Evolutionary conservation across 2,329 filamentous ascomycete species (phyloP).

Genomic region (Arthroderma uncinatum): DNA sequence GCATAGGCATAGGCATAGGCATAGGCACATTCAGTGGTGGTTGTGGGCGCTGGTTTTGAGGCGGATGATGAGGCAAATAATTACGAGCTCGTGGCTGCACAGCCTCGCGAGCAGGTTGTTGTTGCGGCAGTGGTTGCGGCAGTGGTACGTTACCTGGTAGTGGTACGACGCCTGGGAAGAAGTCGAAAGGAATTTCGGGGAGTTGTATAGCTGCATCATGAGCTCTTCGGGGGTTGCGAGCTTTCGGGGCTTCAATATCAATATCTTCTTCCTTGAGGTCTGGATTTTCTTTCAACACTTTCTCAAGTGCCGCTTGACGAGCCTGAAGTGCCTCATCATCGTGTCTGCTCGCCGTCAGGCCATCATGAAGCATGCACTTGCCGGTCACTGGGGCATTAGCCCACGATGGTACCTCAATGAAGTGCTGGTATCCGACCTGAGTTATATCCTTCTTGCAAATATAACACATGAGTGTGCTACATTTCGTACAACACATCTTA

Average conservation of each 20-base stretch:
- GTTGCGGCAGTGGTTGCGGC: no score
- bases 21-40: no score
- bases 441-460: conserved; percentile 53
- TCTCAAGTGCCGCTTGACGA: conserved; percentile 46
- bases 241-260: conserved; percentile 41
- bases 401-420: conserved; percentile 32
- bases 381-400: conserved; percentile 23
- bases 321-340: conserved; percentile 52
- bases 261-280: conserved; percentile 48
- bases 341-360: conserved; percentile 46
- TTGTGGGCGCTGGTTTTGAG: no score
- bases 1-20: no score
- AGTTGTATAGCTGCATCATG: no score
- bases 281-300: conserved; percentile 49
- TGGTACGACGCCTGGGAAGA: no score
- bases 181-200: neutral
- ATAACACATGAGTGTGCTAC: conserved; percentile 42
- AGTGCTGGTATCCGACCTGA: conserved; percentile 56
- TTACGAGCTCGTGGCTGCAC: no score
- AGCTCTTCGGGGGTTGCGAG: neutral
- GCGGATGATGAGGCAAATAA: no score
- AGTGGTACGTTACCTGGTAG: no score
- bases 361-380: conserved; percentile 57
- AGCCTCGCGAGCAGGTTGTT: no score
- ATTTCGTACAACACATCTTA: conserved; percentile 64